A percentile compares a stretch with the other conserved stretches of the same genome.
Evolutionary conservation across 2,329 filamentous ascomycete genomes (phyloP).

Genomic region (Xylariomycetidae sp.): DNA sequence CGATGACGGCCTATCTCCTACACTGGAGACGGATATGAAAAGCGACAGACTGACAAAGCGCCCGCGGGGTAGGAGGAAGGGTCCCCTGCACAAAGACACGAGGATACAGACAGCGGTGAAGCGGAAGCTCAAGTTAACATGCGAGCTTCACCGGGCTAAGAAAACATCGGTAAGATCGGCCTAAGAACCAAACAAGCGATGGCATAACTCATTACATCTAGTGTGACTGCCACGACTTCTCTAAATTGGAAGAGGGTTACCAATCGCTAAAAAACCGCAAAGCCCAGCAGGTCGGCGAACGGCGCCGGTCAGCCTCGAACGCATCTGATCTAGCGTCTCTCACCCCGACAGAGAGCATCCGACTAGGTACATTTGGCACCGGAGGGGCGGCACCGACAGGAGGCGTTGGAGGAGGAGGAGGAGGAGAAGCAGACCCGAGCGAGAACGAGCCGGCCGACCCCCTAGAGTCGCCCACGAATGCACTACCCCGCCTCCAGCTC

Average conservation of each 20-base stretch:
- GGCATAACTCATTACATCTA: constrained; percentile 13
- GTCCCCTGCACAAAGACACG: constrained; percentile 19
- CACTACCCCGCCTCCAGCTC: constrained; percentile 11
- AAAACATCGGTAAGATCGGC: constrained; percentile 21
- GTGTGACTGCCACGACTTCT: constrained; percentile 28
- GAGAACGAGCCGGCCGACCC: constrained; percentile 11
- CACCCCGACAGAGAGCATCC: too few species aligned
- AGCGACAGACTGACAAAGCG: constrained; percentile 5
- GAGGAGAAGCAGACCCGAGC: too few species aligned
- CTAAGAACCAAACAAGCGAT: neutral
- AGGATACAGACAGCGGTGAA: constrained; percentile 24
- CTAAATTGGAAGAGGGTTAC: constrained; percentile 23
- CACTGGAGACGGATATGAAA: constrained; percentile 7
- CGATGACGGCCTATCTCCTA: constrained; percentile 9
- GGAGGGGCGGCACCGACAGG: constrained; percentile 16
- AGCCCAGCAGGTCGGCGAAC: constrained; percentile 8
- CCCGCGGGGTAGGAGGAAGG: constrained; percentile 23
- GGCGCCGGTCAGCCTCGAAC: constrained; percentile 2
- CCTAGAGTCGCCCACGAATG: constrained; percentile 5
- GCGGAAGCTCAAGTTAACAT: constrained; percentile 24
- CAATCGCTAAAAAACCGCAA: constrained; percentile 1
- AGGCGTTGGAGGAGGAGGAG: too few species aligned
- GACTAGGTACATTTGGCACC: constrained; percentile 20
- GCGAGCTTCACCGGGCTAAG: constrained; percentile 18
- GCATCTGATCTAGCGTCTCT: too few species aligned